Evolutionary conservation across 1,284 basidiomycete species (phyloP).

Genomic region (Earliella scabrosa): DNA sequence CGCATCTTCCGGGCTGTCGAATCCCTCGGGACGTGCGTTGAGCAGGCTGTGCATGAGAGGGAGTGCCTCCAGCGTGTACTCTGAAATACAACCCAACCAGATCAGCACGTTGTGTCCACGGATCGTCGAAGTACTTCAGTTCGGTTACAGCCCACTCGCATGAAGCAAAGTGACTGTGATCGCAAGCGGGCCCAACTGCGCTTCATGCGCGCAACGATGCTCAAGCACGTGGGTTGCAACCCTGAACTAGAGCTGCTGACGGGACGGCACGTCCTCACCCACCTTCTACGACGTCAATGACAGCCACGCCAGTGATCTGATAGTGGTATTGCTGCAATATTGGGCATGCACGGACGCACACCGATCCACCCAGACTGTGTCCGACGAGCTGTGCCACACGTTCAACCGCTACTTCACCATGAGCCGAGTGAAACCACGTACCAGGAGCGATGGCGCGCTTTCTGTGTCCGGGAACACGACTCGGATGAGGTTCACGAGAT

Average conservation of each 20-base stretch:
- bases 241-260: too few species aligned
- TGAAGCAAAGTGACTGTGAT: too few species aligned
- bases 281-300: slow-evolving; percentile 98
- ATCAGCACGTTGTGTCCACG: too few species aligned
- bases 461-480: slow-evolving; percentile 71
- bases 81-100: too few species aligned
- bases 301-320: slow-evolving; percentile 80
- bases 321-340: slow-evolving; percentile 71
- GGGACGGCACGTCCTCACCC: slow-evolving; percentile 5
- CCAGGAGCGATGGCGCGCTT: slow-evolving; percentile 73
- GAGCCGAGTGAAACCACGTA: slow-evolving; percentile 40
- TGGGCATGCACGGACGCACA: slow-evolving; percentile 76
- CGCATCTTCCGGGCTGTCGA: slow-evolving; percentile 82
- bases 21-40: slow-evolving; percentile 84
- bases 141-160: too few species aligned
- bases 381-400: slow-evolving; percentile 67
- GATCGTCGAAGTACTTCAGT: too few species aligned
- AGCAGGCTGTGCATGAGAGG: slow-evolving; percentile 90
- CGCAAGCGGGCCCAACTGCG: too few species aligned
- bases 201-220: too few species aligned
- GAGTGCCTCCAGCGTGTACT: slow-evolving; percentile 92
- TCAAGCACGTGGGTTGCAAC: too few species aligned
- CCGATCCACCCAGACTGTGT: slow-evolving; percentile 92
- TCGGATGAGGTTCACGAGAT: slow-evolving; percentile 71
- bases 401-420: background rate